Conservation (phyloP, 2,329 filamentous ascomycete genomes). For the Xylaria sp. region DNA sequence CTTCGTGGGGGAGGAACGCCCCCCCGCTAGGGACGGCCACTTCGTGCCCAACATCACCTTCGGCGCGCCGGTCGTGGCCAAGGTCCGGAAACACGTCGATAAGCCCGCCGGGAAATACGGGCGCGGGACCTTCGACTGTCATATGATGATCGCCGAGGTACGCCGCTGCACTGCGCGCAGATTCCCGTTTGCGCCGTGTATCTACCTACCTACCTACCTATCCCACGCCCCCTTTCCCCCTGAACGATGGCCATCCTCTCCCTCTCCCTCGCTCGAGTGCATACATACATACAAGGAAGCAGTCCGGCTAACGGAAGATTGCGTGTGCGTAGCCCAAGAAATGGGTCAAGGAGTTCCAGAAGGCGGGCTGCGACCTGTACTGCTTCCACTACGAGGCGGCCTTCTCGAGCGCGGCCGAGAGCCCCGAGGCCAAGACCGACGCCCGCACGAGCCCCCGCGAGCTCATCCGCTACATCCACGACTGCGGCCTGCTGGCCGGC, state of each 20-base stretch:
- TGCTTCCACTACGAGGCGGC: slow-evolving; percentile 99
- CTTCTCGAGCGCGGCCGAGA: slow-evolving; percentile 82
- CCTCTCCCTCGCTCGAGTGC: not conserved
- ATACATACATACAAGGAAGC: not conserved
- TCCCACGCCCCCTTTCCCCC: not conserved
- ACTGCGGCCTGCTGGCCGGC: slow-evolving; percentile 83
- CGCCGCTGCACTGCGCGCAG: slow-evolving; percentile 23
- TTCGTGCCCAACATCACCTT: slow-evolving; percentile 99
- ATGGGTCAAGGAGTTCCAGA: slow-evolving; percentile 95
- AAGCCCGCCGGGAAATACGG: slow-evolving; percentile 69
- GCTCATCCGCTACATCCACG: slow-evolving; percentile 88
- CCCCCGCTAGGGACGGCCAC: slow-evolving; percentile 91
- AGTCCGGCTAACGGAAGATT: not conserved
- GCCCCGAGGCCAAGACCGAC: slow-evolving; percentile 69
- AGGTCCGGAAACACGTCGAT: slow-evolving; percentile 85
- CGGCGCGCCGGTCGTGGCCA: slow-evolving; percentile 90
- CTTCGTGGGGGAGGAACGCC: slow-evolving; percentile 83
- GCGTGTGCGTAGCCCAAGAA: slow-evolving; percentile 94
- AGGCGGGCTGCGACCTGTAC: slow-evolving; percentile 96
- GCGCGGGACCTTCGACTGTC: slow-evolving; percentile 95
- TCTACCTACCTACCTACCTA: not conserved
- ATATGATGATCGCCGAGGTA: slow-evolving; percentile 99
- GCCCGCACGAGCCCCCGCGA: slow-evolving; percentile 79
- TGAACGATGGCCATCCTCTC: not conserved
- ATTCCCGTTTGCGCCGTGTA: not conserved